phyloP scores from a whole-genome alignment of 257 asterid species.

The Echites panduratus region DNA sequence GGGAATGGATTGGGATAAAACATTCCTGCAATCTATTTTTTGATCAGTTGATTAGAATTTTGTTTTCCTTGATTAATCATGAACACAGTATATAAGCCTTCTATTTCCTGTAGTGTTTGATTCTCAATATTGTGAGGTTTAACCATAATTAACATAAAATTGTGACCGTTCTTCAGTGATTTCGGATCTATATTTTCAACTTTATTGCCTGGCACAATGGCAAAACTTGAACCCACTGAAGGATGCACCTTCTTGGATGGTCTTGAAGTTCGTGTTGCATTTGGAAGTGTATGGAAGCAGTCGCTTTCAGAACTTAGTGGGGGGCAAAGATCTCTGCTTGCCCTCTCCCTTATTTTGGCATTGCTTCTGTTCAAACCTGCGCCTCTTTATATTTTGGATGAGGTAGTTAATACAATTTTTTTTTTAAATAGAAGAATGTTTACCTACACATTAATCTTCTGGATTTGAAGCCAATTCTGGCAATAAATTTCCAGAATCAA shows the following conservation, averaged over 20 bases:
- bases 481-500: neutral
- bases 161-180: slow-evolving; percentile 52
- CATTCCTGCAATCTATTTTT: neutral
- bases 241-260: slow-evolving; percentile 92
- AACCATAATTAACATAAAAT: neutral
- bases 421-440: too few relatives aligned
- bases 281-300: slow-evolving; percentile 96
- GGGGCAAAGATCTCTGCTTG: slow-evolving; percentile 94
- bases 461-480: neutral
- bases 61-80: neutral
- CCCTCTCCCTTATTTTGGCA: slow-evolving; percentile 91
- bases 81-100: neutral
- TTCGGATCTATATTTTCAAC: slow-evolving; percentile 98
- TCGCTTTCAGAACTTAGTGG: slow-evolving; percentile 97
- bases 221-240: slow-evolving; percentile 93
- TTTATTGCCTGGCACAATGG: slow-evolving; percentile 90
- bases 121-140: neutral
- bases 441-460: neutral
- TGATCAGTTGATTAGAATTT: slow-evolving; percentile 1
- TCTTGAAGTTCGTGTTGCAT: slow-evolving; percentile 93
- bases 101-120: neutral
- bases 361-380: slow-evolving; percentile 98
- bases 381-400: slow-evolving; percentile 92
- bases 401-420: slow-evolving; percentile 38
- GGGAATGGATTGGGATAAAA: neutral